Evolutionary conservation across 495 filamentous ascomycete genomes (phyloP), one percentile per base, ranked within the genome.

Genomic region (Xylaria grammica): DNA sequence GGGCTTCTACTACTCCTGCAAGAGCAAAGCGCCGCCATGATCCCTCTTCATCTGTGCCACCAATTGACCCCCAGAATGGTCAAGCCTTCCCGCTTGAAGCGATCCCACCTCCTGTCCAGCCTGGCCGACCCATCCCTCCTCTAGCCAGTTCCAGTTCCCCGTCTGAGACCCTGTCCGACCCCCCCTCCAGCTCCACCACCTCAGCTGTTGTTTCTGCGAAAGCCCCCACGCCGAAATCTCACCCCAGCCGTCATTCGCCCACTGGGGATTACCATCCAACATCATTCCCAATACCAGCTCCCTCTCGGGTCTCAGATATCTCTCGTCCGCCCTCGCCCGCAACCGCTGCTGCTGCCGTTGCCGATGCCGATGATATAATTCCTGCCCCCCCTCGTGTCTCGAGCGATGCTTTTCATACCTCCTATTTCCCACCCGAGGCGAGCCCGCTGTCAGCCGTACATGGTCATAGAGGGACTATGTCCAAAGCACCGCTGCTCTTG

Each of bases 401-500:
- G 55, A 72, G 72, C 67, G 54, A 74, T 74, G 69, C 65, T 62
- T 62, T 34, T 53, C 45, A 64, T 38, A 58, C 62, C 27, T 62
- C 46, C 61, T 54, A 56, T 65, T 57, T 65, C 53, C 49, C 61
- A 57, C 27, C 54, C 71, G 54, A 73, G 56, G 60, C 70, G 49
- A 68, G 65, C 53, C 45, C 64, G 40, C 65, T 59, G 63, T 57
- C 65, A 65, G 67, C 40, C 60, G 57, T 59, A 56, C 48, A 65
- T 62, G 62, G 55, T 50, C 45, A 10, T 45, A 6, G 32, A 52
- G 69, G 54, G 54, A 71, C 46, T 69, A 89, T 89, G 86, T 86
- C 83, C 63, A 81, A 80, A 69, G 75, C 78, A 49, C 83, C 78
- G 45, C 81, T 87, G 34, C 74, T 86, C 51, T 75, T 89, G 62